phyloP scores from a whole-genome alignment of 2,329 filamentous ascomycete genomes.

The Penicillium sp. region DNA sequence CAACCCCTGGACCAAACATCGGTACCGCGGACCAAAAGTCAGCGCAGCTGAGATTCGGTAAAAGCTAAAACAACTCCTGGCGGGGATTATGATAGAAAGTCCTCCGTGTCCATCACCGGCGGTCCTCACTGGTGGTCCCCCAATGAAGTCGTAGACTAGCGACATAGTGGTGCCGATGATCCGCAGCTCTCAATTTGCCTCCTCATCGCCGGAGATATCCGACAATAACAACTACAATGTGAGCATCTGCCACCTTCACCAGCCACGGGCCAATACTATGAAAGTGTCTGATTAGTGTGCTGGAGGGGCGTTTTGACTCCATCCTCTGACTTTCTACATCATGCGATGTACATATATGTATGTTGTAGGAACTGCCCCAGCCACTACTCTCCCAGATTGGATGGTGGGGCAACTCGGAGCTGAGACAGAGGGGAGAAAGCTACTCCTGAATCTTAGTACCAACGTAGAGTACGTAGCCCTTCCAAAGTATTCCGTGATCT shows the following conservation, averaged over 20 bases:
- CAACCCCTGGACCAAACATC: not conserved
- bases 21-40: not conserved
- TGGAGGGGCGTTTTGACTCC: not conserved
- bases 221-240: not conserved
- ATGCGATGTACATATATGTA: not conserved
- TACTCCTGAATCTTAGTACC: not conserved
- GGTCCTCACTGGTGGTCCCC: not conserved
- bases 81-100: not conserved
- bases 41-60: not conserved
- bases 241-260: constrained; percentile 9
- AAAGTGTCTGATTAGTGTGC: not conserved
- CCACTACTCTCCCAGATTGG: constrained; percentile 11
- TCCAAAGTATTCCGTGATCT: constrained; percentile 14
- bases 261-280: not conserved
- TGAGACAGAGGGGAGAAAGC: constrained; percentile 16
- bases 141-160: not conserved
- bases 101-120: not conserved
- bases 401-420: constrained; percentile 14
- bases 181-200: not conserved
- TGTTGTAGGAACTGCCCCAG: constrained; percentile 3
- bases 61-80: not conserved
- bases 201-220: constrained; percentile 2
- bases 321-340: not conserved
- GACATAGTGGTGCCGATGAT: not conserved
- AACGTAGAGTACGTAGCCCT: constrained; percentile 11